Evolutionary conservation across 2,329 filamentous ascomycete genomes (phyloP), one percentile per base, ranked within the genome.

Genomic region (Parastagonospora nodorum): DNA sequence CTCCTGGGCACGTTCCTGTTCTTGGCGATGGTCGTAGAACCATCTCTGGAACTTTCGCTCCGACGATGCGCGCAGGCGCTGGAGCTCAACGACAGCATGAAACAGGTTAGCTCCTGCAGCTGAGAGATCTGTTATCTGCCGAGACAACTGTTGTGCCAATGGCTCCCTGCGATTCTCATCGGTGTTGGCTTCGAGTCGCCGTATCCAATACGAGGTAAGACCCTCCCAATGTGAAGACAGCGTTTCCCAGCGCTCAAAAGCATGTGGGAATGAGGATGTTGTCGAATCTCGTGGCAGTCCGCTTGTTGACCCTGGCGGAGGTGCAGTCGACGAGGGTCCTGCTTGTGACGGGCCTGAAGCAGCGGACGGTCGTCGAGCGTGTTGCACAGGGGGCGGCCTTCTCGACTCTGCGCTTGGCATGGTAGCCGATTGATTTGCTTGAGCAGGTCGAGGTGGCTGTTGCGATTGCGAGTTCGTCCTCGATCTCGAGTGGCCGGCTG

Each of bases 151-250:
- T 53, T 92, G 87, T 40, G 88, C 92, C 24, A 97, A 78, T 0
- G 93, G 90, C 61, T 95, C 90, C 10, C 87, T 82, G 58, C 88
- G 87, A 33, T 96, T 84, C 59, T 96, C 92, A 46, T 92, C 87
- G 27, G 89, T 88, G 69, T 96, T 96, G 70, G 94, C 87, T 74
- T 99, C 90, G 7, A 99, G 80, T 61, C 92, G 87, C 40, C 91
- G 88, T 58, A 99, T 94, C 93, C 94, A 99, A 75, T 96, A 97
- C 51, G 91, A 93, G 0, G 94, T 97, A 51, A 99, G 81, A 4
- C 94, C 94, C 73, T 99, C 94, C 94, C 94, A 99, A 64, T 97
- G 93, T 5, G 94, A 95, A 0, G 94, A 99, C 2, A 99, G 77
- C 0, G 90, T 93, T 72, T 99, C 94, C 94, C 94, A 99, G 53